These are phyloP conservation scores for Castanea sativa DNA, from an alignment of 306 rosid genomes.

Conservation along the genomic window DNA sequence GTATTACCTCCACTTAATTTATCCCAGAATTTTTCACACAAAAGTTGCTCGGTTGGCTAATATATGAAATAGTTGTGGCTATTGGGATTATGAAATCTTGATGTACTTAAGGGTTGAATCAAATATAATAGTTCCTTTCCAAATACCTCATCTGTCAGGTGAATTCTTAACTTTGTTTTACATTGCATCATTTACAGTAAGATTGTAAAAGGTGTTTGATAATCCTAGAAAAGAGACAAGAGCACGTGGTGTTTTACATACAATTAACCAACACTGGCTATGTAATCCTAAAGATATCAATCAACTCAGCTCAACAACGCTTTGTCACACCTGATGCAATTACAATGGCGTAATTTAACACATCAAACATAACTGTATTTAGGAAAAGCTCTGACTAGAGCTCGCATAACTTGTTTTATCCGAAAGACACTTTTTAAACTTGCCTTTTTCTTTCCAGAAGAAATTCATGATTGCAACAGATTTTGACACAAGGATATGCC, in stretches of 20 bases:
- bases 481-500: not conserved
- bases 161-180: not conserved
- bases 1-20: not conserved
- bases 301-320: not conserved
- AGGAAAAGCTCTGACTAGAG: not conserved
- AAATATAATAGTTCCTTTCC: not conserved
- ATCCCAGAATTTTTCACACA: not conserved
- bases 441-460: not conserved
- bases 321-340: not conserved
- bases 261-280: not conserved
- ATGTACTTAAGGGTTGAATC: not conserved
- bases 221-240: not conserved
- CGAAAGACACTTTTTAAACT: not conserved
- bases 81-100: not conserved
- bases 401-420: not conserved
- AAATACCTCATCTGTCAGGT: not conserved
- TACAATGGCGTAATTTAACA: not conserved
- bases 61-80: not conserved
- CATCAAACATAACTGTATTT: not conserved
- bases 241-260: not conserved
- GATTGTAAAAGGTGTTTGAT: not conserved
- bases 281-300: not conserved
- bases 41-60: not conserved
- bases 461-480: not conserved
- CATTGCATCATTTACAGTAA: not conserved